phyloP scores from a whole-genome alignment of 2,329 filamentous ascomycete genomes.

The Aspergillaceae sp. region DNA sequence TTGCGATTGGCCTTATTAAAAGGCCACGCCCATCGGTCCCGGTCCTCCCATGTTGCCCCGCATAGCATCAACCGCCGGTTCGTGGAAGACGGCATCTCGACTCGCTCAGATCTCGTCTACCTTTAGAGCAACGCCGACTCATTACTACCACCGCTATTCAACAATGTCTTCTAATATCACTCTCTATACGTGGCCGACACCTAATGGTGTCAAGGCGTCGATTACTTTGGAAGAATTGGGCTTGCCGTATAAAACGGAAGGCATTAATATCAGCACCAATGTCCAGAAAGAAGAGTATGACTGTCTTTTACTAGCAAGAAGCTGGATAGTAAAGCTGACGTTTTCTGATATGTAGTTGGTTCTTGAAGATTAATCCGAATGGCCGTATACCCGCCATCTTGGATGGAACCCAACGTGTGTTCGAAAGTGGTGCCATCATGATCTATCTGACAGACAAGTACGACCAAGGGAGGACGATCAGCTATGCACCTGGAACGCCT shows the following conservation, averaged over 20 bases:
- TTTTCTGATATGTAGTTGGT: conserved; percentile 24
- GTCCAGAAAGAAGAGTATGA: conserved; percentile 33
- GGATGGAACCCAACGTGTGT: conserved; percentile 33
- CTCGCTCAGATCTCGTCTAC: not conserved
- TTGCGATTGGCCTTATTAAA: not conserved
- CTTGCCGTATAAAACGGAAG: conserved; percentile 23
- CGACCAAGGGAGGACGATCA: conserved; percentile 35
- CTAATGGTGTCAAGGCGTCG: conserved; percentile 30
- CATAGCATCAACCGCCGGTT: not conserved
- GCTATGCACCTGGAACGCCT: conserved; percentile 34
- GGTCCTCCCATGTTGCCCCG: not conserved
- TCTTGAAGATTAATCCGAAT: conserved; percentile 42
- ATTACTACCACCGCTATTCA: conserved; percentile 6
- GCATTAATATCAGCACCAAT: conserved; percentile 38
- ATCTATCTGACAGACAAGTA: conserved; percentile 39
- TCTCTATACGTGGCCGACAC: conserved; percentile 22
- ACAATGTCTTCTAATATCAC: conserved; percentile 19
- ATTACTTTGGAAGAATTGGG: conserved; percentile 32
- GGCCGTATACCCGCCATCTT: conserved; percentile 41
- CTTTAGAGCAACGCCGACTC: not conserved
- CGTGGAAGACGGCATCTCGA: not conserved
- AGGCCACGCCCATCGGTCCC: not conserved
- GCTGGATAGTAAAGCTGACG: too few species aligned
- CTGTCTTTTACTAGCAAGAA: too few species aligned
- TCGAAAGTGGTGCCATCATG: conserved; percentile 41